phyloP scores from a whole-genome alignment of 331 rosid genomes.

The Cydonia oblonga region DNA sequence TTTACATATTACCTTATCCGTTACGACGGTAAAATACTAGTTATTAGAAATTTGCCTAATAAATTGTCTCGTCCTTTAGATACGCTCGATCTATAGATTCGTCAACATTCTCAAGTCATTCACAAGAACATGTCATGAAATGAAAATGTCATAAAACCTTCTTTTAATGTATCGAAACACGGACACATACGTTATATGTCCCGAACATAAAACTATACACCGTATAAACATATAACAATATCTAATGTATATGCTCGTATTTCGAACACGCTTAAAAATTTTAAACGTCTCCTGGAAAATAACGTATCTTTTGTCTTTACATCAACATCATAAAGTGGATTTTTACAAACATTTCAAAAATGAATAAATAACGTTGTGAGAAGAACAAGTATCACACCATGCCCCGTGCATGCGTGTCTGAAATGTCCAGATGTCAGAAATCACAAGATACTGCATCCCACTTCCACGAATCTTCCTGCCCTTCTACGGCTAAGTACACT shows the following conservation, averaged over 20 bases:
- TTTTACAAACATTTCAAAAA: neutral
- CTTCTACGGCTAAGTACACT: neutral
- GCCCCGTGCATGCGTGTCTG: neutral
- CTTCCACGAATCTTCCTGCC: constrained; percentile 29
- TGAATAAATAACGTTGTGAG: neutral
- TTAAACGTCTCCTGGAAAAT: no score
- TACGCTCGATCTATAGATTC: neutral
- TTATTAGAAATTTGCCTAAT: no score
- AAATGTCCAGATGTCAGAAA: neutral
- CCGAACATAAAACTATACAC: no score
- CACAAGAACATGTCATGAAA: neutral
- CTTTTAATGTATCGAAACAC: no score
- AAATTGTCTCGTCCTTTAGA: no score
- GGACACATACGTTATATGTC: no score
- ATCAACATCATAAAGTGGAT: neutral
- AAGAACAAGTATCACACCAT: neutral
- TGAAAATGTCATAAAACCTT: neutral
- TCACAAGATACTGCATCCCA: neutral
- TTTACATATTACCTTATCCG: no score
- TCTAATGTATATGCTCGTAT: no score
- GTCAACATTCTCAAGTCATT: neutral
- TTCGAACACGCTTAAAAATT: no score
- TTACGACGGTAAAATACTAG: neutral
- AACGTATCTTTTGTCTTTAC: neutral
- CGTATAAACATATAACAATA: no score